Base-by-base conservation (phyloP, 2,329 filamentous ascomycete species). In the Cytospora piceicola region DNA sequence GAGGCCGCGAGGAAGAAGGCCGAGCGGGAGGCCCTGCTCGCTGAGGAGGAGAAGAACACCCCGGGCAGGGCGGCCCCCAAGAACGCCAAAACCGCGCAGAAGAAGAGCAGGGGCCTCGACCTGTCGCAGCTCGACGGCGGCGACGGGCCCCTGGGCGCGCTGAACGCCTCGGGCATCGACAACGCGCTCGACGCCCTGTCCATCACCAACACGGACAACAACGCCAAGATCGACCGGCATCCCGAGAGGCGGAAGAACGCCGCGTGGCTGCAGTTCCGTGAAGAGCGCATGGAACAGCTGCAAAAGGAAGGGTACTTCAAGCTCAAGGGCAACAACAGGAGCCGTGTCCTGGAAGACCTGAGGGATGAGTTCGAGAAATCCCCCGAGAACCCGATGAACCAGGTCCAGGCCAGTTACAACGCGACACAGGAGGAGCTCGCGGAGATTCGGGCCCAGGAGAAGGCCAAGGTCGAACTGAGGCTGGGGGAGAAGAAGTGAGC, bases 341-440 rank as follows among this genome's bases (percentile, higher is more conserved):
- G 14, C 20, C 39, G 4, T 11, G n/a, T 4, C 12, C 17, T 6
- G 58, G 9, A 36, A 39, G 22, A 36, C 11, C 34, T 36, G 27
- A 53, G 8, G 9, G 24, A 24, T 15, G 59, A 36, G 27, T 27
- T 54, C 6, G 22, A 54, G 12, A 84, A 89, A 83, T 91, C 91
- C 73, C 90, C 92, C 1, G 94, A 98, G 72, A 99, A 99, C 77
- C 95, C 95, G 17, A 95, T 96, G 80, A 97, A 97, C 80, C 92
- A 96, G 80, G 88, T 90, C 20, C 87, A 82, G 60, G 91, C 88
- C 2, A 77, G 82, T 3, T 96, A 93, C 79, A 92, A 99, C 77
- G 87, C 92, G 62, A 86, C 84, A 27, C 90, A 87, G 78, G 92
- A 93, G 4, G 94, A 99, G 73, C 73, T 97, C 54, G 82, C 82